Evolutionary conservation across 176 grass and related monocot genomes (phyloP).

Genomic region (Miscanthus lutarioriparius): DNA sequence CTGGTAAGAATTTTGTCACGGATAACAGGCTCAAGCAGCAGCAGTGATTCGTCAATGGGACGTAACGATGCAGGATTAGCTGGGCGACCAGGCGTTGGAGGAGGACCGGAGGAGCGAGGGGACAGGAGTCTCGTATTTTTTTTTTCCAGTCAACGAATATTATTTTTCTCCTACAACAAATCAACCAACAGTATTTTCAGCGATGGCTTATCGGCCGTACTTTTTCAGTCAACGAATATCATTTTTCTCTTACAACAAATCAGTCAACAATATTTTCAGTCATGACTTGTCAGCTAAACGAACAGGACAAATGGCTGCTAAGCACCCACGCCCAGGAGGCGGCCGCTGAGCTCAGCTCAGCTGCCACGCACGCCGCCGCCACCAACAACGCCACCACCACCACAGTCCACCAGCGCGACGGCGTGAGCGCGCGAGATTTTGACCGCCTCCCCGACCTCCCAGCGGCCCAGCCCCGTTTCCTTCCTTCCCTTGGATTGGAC

Average conservation of each 20-base stretch:
- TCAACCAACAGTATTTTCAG: too few species aligned
- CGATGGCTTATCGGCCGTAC: too few species aligned
- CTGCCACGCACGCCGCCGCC: constrained; percentile 3
- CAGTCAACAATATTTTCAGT: too few species aligned
- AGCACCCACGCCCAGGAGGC: background rate
- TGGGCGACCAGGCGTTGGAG: background rate
- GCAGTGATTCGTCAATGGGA: background rate
- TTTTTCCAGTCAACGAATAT: too few species aligned
- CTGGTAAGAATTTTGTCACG: background rate
- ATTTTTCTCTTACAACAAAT: too few species aligned
- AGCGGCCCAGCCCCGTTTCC: background rate
- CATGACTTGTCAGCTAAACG: too few species aligned
- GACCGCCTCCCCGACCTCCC: constrained; percentile 35
- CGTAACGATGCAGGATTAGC: background rate
- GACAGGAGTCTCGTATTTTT: background rate
- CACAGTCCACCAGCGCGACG: background rate
- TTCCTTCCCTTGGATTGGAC: constrained; percentile 43
- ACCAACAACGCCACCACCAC: constrained; percentile 9
- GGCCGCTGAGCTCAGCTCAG: background rate
- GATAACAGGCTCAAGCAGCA: background rate
- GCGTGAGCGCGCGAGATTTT: constrained; percentile 31
- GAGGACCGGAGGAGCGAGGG: too few species aligned
- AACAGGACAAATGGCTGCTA: background rate
- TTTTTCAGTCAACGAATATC: too few species aligned
- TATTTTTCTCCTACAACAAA: too few species aligned